phyloP scores from a whole-genome alignment of 768 basidiomycete species.

The Suillus discolor region DNA sequence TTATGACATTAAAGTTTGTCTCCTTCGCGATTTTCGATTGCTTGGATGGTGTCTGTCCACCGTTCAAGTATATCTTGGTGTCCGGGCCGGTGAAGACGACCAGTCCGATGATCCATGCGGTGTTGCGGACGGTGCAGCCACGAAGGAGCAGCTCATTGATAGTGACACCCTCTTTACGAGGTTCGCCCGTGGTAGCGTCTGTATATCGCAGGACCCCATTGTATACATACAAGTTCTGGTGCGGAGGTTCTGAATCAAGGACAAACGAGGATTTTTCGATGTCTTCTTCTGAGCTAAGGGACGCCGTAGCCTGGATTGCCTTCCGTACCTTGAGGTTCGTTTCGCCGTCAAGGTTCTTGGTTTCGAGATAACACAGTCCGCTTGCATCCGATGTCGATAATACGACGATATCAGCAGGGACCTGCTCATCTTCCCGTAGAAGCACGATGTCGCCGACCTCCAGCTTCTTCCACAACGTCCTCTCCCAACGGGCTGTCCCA shows the following conservation, averaged over 20 bases:
- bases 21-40: conserved; percentile 97
- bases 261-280: conserved; percentile 84
- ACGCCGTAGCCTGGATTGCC: conserved; percentile 73
- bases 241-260: conserved; percentile 91
- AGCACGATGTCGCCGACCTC: conserved; percentile 97
- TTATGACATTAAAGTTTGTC: conserved; percentile 96
- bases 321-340: conserved; percentile 92
- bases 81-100: conserved; percentile 93
- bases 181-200: conserved; percentile 50
- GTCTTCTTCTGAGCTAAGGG: conserved; percentile 85
- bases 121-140: conserved; percentile 89
- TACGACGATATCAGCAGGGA: conserved; percentile 94
- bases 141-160: conserved; percentile 94
- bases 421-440: conserved; percentile 90
- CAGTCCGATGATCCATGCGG: conserved; percentile 90
- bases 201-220: conserved; percentile 82
- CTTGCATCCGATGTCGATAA: conserved; percentile 91
- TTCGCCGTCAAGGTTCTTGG: conserved; percentile 97
- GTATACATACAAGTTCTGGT: conserved; percentile 91
- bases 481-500: conserved; percentile 86
- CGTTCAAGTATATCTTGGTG: conserved; percentile 91
- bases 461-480: conserved; percentile 98
- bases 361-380: conserved; percentile 93
- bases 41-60: conserved; percentile 94
- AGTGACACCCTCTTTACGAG: conserved; percentile 69